Percentiles rank a stretch among this genome's conserved stretches.
Conservation (phyloP, 768 basidiomycete species). For the Boletus fagicola region DNA sequence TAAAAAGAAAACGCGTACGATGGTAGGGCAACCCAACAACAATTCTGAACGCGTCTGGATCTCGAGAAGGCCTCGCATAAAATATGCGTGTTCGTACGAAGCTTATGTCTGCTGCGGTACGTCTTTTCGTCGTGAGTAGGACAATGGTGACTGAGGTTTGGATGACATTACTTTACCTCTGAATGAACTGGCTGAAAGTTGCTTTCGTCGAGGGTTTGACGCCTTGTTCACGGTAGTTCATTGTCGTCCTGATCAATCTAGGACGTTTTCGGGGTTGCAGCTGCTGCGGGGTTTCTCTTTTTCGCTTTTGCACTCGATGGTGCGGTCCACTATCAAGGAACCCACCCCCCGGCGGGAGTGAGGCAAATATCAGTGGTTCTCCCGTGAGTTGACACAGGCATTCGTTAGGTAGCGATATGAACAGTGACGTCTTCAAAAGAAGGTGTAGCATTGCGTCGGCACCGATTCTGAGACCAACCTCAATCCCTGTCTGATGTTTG, state of each 20-base stretch:
- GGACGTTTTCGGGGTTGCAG: conserved; percentile 30
- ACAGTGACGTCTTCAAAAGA: conserved; percentile 71
- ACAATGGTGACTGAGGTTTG: background rate
- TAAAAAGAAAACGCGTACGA: conserved; percentile 45
- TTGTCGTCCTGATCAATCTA: conserved; percentile 10
- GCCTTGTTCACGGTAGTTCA: conserved; percentile 1
- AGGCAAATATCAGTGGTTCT: conserved; percentile 53
- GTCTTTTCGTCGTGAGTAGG: conserved; percentile 28
- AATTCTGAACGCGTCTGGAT: conserved; percentile 49
- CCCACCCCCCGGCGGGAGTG: conserved; percentile 21
- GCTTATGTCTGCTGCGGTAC: conserved; percentile 48
- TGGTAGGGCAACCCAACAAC: conserved; percentile 64
- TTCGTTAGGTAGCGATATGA: conserved; percentile 74
- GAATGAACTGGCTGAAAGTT: conserved; percentile 10
- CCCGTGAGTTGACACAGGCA: conserved; percentile 86
- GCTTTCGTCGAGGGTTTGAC: conserved; percentile 7
- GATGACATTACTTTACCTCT: conserved; percentile 17
- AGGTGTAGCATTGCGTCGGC: conserved; percentile 75
- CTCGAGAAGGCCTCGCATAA: conserved; percentile 58
- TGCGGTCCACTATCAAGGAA: conserved; percentile 10
- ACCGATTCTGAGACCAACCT: conserved; percentile 56
- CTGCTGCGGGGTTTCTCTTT: conserved; percentile 17
- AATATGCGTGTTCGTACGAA: conserved; percentile 61
- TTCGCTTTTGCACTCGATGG: conserved; percentile 20
- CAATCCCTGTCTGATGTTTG: background rate